phyloP scores from a whole-genome alignment of 139 green algal genomes.

The Micractinium conductrix region DNA sequence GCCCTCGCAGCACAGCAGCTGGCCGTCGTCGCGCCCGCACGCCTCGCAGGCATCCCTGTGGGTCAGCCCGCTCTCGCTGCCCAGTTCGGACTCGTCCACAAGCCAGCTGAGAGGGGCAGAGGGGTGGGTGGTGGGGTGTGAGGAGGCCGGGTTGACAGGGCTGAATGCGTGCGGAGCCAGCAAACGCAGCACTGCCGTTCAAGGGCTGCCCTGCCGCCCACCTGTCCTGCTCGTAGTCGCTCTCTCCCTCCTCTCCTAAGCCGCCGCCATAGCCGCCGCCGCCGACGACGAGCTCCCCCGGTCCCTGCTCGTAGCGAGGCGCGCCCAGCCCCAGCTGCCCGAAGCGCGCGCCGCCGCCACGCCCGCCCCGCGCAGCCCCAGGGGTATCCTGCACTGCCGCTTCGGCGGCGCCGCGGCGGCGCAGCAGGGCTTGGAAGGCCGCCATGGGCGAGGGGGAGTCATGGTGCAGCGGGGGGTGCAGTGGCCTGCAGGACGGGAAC shows the following conservation, averaged over 20 bases:
- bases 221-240: constrained; percentile 34
- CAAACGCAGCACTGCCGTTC: too few species aligned
- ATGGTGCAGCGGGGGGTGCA: neutral
- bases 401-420: neutral
- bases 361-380: neutral
- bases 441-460: constrained; percentile 22
- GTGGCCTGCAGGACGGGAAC: neutral
- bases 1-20: constrained; percentile 64
- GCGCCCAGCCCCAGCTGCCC: constrained; percentile 2
- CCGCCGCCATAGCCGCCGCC: neutral
- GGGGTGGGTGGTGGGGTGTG: too few species aligned
- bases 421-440: neutral
- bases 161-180: too few species aligned
- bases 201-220: too few species aligned
- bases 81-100: constrained; percentile 11
- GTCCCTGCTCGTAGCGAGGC: neutral
- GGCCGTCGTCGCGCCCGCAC: constrained; percentile 37
- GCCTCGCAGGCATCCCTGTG: constrained; percentile 1
- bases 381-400: constrained; percentile 3
- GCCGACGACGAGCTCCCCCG: too few species aligned
- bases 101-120: neutral
- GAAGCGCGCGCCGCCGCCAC: neutral
- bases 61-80: neutral
- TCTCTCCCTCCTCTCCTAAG: neutral
- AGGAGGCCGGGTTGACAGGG: neutral